Evolutionary conservation across 2,329 filamentous ascomycete species (phyloP).

Genomic region (Neonectria neomacrospora): DNA sequence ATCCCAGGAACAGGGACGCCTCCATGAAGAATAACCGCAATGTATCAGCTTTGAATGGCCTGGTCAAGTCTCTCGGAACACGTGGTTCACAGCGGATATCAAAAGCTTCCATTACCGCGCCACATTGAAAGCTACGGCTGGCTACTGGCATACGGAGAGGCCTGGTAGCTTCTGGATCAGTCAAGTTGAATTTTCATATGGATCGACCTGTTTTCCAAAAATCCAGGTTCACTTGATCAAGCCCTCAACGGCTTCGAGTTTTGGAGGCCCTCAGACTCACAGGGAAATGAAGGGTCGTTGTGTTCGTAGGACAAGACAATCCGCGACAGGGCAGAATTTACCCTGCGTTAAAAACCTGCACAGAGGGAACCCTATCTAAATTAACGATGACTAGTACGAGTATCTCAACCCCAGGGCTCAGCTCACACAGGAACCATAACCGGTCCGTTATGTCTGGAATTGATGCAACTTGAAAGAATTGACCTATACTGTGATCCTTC

Average conservation of each 20-base stretch:
- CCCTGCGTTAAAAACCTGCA: neutral
- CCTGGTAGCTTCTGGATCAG: neutral
- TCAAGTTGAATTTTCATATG: neutral
- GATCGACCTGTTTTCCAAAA: neutral
- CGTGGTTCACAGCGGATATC: too few species aligned
- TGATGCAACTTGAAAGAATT: neutral
- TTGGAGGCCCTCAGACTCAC: neutral
- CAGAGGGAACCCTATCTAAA: neutral
- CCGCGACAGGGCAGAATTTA: neutral
- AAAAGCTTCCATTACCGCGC: too few species aligned
- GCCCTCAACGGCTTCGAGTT: neutral
- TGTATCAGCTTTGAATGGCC: neutral
- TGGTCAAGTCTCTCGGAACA: neutral
- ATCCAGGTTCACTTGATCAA: too few species aligned
- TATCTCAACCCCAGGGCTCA: neutral
- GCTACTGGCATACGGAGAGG: neutral
- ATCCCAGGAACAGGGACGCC: neutral
- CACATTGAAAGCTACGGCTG: too few species aligned
- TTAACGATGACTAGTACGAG: neutral
- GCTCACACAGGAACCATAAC: slow-evolving; percentile 10
- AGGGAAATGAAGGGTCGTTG: neutral
- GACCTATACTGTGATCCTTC: neutral
- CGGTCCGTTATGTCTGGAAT: neutral
- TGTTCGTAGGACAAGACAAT: slow-evolving; percentile 20
- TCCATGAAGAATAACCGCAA: too few species aligned